These are phyloP conservation scores for Leccinum subrobustum DNA, from an alignment of 1,284 basidiomycete genomes.

Conservation along the genomic window DNA sequence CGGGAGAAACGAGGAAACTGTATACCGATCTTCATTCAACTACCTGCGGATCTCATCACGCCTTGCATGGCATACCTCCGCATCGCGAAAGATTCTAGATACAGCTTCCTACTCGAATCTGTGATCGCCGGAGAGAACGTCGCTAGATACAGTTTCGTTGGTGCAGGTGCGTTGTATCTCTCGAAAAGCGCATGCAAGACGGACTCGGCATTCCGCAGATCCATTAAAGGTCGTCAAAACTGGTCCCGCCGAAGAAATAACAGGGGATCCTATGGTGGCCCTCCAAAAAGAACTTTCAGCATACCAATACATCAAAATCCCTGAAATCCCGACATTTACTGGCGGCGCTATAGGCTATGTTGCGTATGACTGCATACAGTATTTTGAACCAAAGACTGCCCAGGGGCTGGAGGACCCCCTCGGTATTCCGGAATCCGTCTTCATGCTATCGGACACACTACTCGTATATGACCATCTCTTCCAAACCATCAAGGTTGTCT, in stretches of 20 bases:
- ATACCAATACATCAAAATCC: slow-evolving; percentile 90
- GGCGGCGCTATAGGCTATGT: slow-evolving; percentile 99
- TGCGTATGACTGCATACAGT: slow-evolving; percentile 92
- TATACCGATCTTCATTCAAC: slow-evolving; percentile 88
- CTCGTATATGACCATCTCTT: slow-evolving; percentile 97
- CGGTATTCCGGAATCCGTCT: slow-evolving; percentile 90
- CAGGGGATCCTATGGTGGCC: slow-evolving; percentile 85
- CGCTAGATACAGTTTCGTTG: slow-evolving; percentile 95
- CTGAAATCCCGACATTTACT: slow-evolving; percentile 92
- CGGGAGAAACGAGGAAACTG: slow-evolving; percentile 85
- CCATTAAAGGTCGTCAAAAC: slow-evolving; percentile 91
- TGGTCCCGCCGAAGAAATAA: slow-evolving; percentile 79
- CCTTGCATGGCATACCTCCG: slow-evolving; percentile 97
- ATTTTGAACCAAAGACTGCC: slow-evolving; percentile 94
- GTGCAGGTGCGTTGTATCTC: slow-evolving; percentile 68
- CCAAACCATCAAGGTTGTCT: slow-evolving; percentile 93
- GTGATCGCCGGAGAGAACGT: slow-evolving; percentile 90
- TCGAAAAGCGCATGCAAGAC: neutral
- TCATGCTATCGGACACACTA: slow-evolving; percentile 95
- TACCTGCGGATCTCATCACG: slow-evolving; percentile 95
- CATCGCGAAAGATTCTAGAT: slow-evolving; percentile 87
- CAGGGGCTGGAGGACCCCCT: slow-evolving; percentile 73
- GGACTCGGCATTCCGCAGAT: slow-evolving; percentile 49
- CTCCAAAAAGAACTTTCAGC: slow-evolving; percentile 86
- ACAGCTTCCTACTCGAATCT: slow-evolving; percentile 92